Evolutionary conservation across 2,329 filamentous ascomycete species (phyloP).

Genomic region (Pezicula rhizophila): DNA sequence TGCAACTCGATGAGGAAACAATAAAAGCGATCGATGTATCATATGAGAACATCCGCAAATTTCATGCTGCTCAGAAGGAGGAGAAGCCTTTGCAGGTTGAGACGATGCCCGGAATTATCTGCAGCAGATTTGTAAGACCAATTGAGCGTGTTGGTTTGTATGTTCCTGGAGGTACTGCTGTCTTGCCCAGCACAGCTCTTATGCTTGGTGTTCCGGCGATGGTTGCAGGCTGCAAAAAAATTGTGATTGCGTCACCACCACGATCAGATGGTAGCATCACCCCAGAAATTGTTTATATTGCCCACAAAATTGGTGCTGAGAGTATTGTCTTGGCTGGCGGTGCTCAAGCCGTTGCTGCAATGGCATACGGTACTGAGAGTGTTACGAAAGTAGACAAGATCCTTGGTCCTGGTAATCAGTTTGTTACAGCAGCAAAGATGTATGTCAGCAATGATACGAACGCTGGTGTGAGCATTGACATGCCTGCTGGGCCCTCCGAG

Average conservation of each 20-base stretch:
- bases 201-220: slow-evolving; percentile 98
- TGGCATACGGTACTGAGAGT: slow-evolving; percentile 95
- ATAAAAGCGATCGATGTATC: slow-evolving; percentile 89
- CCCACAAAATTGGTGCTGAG: slow-evolving; percentile 93
- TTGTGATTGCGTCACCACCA: slow-evolving; percentile 88
- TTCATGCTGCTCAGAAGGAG: slow-evolving; percentile 88
- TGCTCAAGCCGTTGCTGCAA: slow-evolving; percentile 89
- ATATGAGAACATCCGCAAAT: slow-evolving; percentile 89
- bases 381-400: slow-evolving; percentile 98
- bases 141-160: slow-evolving; percentile 97
- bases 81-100: slow-evolving; percentile 78
- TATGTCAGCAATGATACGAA: slow-evolving; percentile 95
- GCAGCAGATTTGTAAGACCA: slow-evolving; percentile 84
- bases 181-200: slow-evolving; percentile 92
- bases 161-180: slow-evolving; percentile 90
- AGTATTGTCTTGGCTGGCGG: slow-evolving; percentile 94
- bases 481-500: slow-evolving; percentile 95
- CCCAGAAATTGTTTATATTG: slow-evolving; percentile 94
- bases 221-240: slow-evolving; percentile 94
- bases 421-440: slow-evolving; percentile 98
- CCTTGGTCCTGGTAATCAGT: slow-evolving; percentile 93
- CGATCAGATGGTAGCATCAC: slow-evolving; percentile 84
- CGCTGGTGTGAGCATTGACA: slow-evolving; percentile 91
- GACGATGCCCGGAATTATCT: slow-evolving; percentile 96
- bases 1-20: slow-evolving; percentile 79